Base-by-base conservation (phyloP, 495 filamentous ascomycete genomes). In the Annulohypoxylon nitens region DNA sequence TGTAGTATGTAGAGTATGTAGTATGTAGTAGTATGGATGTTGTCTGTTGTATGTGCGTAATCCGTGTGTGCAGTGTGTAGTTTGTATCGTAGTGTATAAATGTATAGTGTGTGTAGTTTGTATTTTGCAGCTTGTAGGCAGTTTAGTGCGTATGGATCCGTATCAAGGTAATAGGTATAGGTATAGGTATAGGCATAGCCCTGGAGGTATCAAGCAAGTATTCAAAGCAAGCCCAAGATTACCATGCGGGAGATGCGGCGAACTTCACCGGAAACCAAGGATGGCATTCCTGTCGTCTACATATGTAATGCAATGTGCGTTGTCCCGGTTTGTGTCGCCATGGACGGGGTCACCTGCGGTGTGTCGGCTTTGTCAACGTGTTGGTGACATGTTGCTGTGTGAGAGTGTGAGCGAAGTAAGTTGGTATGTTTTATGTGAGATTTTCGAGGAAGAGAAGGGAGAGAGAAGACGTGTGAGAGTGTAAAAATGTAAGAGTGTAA, bases 221-320 rank as follows among this genome's bases (percentile, higher is more conserved):
- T n/a, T 26, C 51, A 33, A 55, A 33, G 23, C 51, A 55, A 55
- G 30, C 3, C 5, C 5, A 30, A 23, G 47, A 55, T 70, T 74
- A 67, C 71, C 71, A 65, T 54, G 70, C 66, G 71, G 57, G 57
- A 74, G 71, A 74, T 74, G 71, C 71, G 71, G 71, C 71, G 71
- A 74, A 53, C 71, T 74, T 66, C 55, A 74, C 72, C 72, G 72
- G 63, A 70, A 68, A 70, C 67, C 72, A 41, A 75, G 53, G 72
- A 70, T 70, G 72, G 67, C 63, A 75, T 75, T 70, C 72, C 67
- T 75, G 50, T 68, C 41, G 69, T 63, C 63, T 67, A 63, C 60
- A 50, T 53, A 67, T 71, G 71, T 74, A 75, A 75, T 75, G 72
- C 72, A 75, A 75, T 75, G 72, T 75, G 72, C 45, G 72, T 75